Base-by-base conservation (phyloP, 2,329 filamentous ascomycete species). In the Aspergillus chevalieri region DNA sequence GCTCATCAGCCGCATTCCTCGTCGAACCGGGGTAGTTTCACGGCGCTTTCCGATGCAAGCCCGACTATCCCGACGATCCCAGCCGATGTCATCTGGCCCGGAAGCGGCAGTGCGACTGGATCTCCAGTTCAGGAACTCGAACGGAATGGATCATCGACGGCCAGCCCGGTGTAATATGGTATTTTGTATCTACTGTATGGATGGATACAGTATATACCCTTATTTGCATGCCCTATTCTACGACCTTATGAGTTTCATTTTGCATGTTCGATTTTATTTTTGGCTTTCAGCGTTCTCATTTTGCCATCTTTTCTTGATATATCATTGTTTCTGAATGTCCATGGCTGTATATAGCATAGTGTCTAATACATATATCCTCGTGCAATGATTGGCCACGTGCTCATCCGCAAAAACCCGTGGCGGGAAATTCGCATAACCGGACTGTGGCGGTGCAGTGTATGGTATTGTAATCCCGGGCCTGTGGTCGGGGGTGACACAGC, bases 11-110 rank as follows among this genome's bases (percentile, higher is more conserved):
- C 34, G 34, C 34, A 38, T 19, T 48, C 64, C 19, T 51, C 61
- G 10, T 65, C 68, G 14, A 63, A 67, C 39, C 66, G 66, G 21
- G 64, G 58, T 17, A 70, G 65, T 49, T 69, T 70, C 49, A 60
- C 61, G 17, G 64, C 53, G 7, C 56, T 68, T 12, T 66, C 66
- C 4, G 67, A 71, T 47, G 60, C 56, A 19, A 66, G 63, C 26
- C 64, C 66, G 6, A 59, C 57, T 5, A 54, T 60, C 4, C 49
- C 57, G 21, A 53, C 49, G 15, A 52, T 52, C 24, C 57, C 57
- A 17, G 55, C 58, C 5, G 58, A 60, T 43, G 28, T 44, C 15
- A 46, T 55, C 24, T 38, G 34, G 34, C 34, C 34, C 6, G 17
- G 34, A 38, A 17, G 6, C n/a, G 17, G 34, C n/a, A 38, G 34